Percentiles rank a stretch among this genome's conserved stretches.
phyloP scores from a whole-genome alignment of 2,329 filamentous ascomycete genomes.

The Albifimbria verrucaria region DNA sequence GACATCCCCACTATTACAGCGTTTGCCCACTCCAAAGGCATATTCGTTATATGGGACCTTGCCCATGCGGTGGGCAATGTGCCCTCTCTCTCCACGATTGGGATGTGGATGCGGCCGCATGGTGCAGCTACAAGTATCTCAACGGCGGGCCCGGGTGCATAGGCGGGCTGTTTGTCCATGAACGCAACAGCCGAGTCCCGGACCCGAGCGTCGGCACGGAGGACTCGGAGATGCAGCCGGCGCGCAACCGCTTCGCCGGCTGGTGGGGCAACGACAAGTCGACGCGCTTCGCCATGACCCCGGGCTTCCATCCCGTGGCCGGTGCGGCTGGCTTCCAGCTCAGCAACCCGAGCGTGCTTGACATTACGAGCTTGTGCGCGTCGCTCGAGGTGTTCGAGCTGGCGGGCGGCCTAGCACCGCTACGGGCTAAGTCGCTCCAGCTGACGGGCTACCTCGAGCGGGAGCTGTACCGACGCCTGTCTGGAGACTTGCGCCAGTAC shows the following conservation, averaged over 20 bases:
- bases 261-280: conserved; percentile 80
- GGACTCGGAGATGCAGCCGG: conserved; percentile 33
- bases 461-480: conserved; percentile 41
- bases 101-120: conserved; percentile 81
- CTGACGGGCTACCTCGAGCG: conserved; percentile 72
- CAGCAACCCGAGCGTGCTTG: conserved; percentile 70
- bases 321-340: conserved; percentile 78
- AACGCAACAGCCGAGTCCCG: conserved; percentile 58
- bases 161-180: conserved; percentile 73
- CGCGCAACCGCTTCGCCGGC: conserved; percentile 63
- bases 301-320: conserved; percentile 67
- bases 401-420: conserved; percentile 55
- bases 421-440: conserved; percentile 54
- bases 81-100: conserved; percentile 73
- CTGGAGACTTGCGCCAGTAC: conserved; percentile 19
- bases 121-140: conserved; percentile 89
- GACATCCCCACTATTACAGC: conserved; percentile 73
- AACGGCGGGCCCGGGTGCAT: conserved; percentile 78
- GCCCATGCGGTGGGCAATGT: conserved; percentile 82
- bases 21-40: conserved; percentile 64
- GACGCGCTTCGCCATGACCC: conserved; percentile 73
- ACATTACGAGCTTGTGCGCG: conserved; percentile 67
- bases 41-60: conserved; percentile 77
- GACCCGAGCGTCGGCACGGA: conserved; percentile 19
- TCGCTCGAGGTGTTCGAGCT: conserved; percentile 56